phyloP scores from a whole-genome alignment of 306 rosid species.

The Cicer pinnatifidum region DNA sequence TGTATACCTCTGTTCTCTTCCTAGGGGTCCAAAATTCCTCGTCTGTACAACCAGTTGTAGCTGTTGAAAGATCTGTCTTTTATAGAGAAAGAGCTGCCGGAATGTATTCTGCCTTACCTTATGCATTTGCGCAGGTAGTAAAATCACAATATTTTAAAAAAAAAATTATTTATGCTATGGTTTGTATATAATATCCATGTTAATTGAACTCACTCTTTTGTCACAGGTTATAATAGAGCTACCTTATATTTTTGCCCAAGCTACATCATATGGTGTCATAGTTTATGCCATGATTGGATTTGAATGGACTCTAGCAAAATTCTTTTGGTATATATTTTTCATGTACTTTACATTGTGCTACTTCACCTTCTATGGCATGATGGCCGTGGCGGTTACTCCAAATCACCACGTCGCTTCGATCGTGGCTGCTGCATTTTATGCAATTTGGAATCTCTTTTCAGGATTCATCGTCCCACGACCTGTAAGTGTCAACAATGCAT shows the following conservation, averaged over 20 bases:
- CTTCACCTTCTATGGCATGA: slow-evolving; percentile 75
- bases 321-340: slow-evolving; percentile 69
- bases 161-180: not conserved
- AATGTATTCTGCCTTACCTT: slow-evolving; percentile 68
- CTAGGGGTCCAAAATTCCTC: slow-evolving; percentile 60
- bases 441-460: slow-evolving; percentile 66
- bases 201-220: slow-evolving; percentile 7
- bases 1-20: slow-evolving; percentile 60
- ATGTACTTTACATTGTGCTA: slow-evolving; percentile 61
- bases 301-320: slow-evolving; percentile 60
- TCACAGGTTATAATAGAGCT: slow-evolving; percentile 32
- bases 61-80: slow-evolving; percentile 63
- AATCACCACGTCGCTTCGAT: slow-evolving; percentile 65
- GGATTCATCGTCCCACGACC: slow-evolving; percentile 63
- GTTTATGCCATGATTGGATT: slow-evolving; percentile 72
- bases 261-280: slow-evolving; percentile 53
- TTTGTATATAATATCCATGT: not conserved
- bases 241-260: slow-evolving; percentile 56
- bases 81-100: slow-evolving; percentile 71
- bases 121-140: slow-evolving; percentile 67
- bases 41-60: slow-evolving; percentile 61
- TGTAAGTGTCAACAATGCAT: slow-evolving; percentile 48
- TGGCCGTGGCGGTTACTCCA: slow-evolving; percentile 62
- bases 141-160: not conserved
- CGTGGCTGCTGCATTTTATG: slow-evolving; percentile 59